Evolutionary conservation across 768 basidiomycete species (phyloP), one percentile per base, ranked within the genome.

Genomic region (Leucosporidium yakuticum): DNA sequence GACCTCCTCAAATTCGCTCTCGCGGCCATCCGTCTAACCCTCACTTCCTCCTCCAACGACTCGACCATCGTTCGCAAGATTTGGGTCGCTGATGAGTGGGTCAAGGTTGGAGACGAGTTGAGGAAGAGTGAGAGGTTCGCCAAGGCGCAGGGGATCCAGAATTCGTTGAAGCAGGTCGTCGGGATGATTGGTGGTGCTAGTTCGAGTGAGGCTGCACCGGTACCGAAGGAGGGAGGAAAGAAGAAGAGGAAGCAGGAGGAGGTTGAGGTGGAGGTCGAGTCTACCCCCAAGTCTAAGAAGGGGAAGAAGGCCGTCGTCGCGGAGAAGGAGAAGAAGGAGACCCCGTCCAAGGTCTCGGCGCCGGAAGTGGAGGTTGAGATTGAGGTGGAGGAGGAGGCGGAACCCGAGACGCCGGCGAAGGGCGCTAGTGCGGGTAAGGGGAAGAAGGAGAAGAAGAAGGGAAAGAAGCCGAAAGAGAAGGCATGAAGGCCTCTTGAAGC

Each of bases 1-100:
- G 88, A 89, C n/a, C 77, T 91, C 25, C 77, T 91, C 65, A 93
- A 90, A 78, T 79, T 89, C 61, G 86, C 81, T 0, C 79, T 90
- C 32, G 75, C 82, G 25, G 84, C 84, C 59, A 80, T 86, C n/a
- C 85, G 90, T 62, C 85, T 86, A 67, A 85, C 86, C 67, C 85
- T 85, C 64, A 82, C 83, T 12, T 75, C 82, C 58, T 77, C 78
- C 8, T 74, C 75, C 7, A 62, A 75, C 36, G 66, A 78, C 0
- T 77, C 77, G 21, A 74, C 77, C 4, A 69, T 82, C 20, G 39
- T 44, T 58, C 64, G 75, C 17, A 71, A 76, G 6, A 78, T 82
- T 7, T 95, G 91, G 91, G 81, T 85, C 61, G 80, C 85, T 1
- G 74, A 80, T 6, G 77, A 79, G 3, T 90, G 91, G 85, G 80